Base-by-base conservation (phyloP, 75 land plant species). In the Selaginella tamariscina region DNA sequence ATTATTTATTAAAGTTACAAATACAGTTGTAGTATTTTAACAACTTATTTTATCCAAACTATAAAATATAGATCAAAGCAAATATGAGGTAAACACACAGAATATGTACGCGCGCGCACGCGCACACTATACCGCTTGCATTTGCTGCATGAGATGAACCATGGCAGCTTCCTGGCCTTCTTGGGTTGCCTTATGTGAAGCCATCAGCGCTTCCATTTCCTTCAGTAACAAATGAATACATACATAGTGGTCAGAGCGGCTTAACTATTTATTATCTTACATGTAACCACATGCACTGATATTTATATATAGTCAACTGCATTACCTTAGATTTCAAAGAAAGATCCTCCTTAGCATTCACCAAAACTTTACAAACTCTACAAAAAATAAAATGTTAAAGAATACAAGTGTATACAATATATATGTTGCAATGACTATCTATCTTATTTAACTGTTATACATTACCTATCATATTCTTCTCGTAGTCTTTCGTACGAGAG, bases 401-500 rank as follows among this genome's bases (percentile, higher is more conserved):
- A 11, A 59, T n/a, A 11, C 18, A n/a, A 20, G 30, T 22, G 54
- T 13, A 18, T 11, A 13, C 18, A 28, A 23, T 21, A 11, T 15
- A 30, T 31, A 22, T 27, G 21, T 23, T 1, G n/a, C 27, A 20
- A 24, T 28, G n/a, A 64, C 27, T 65, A 32, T 32, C 21, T 22
- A 0, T 1, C 32, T 22, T 31, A 15, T 30, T 30, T 30, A 2
- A 65, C 5, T 0, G 20, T 24, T 23, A 20, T 32, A 64, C 28
- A 11, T 29, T 27, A 68, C 75, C 55, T 70, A 20, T 73, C 72
- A 68, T 54, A 22, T 24, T 73, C 72, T 64, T 55, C 32, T 22
- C 24, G 20, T 29, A 68, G 64, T 2, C 54, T 20, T 33, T 39
- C 49, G 15, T 64, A 26, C 20, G 72, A 55, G 32, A 39, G 74